Evolutionary conservation across 306 rosid genomes (phyloP), one percentile per base, ranked within the genome.

Genomic region (Pueraria montana): DNA sequence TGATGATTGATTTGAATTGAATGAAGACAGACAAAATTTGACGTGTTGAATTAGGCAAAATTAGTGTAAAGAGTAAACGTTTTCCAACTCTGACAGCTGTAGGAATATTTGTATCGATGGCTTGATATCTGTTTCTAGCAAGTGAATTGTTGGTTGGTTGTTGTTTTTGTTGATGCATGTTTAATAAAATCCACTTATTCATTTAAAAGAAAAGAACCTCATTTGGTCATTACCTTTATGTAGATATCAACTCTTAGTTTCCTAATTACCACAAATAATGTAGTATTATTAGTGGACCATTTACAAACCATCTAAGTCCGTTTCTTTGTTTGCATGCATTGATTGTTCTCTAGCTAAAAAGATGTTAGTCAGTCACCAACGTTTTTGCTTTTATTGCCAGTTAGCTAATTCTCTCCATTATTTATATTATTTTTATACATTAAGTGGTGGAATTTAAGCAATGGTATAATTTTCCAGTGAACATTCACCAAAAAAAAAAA

Each of bases 1-100:
- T 61, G 38, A 55, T 18, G n/a, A n/a, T 79, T 62, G 53, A 73
- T 73, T 17, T 73, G 65, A 73, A 73, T 52, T 81, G 76, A 74
- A 38, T 36, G 6, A 5, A 5, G 43, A 34, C 76, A 76, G 76
- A 74, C 30, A 82, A 61, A 23, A 27, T 43, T 52, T 65, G 81
- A 52, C 5, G 34, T 61, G 62, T 56, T 82, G 52, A 30, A 68
- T 69, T n/a, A 21, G 77, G 53, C 62, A 52, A 32, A 74, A 68
- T n/a, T 46, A 27, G 20, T 53, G 52, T 66, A 74, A 70, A 18
- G 38, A 38, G 63, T 66, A 65, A 70, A 80, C 7, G 3, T 58
- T 59, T 69, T 56, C 74, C 20, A 32, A 17, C 74, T 66, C 46
- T 68, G 65, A 24, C 86, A 77, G 26, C 34, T 84, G 34, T 71